A percentile compares a stretch with the other conserved stretches of the same genome.
phyloP scores from a whole-genome alignment of 257 asterid genomes.

The Solanum ossicruentum region DNA sequence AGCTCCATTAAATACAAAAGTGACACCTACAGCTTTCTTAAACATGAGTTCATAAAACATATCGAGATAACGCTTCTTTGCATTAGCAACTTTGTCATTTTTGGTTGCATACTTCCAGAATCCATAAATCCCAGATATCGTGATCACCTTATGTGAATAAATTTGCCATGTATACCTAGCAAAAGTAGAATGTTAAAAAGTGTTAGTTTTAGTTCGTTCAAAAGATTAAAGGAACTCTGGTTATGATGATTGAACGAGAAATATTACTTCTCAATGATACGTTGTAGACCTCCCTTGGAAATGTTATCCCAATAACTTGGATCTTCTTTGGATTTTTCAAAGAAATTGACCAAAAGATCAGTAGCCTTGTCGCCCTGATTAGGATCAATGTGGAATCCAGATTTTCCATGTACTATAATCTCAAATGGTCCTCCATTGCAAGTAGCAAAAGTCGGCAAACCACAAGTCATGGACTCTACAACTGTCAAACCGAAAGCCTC shows the following conservation, averaged over 20 bases:
- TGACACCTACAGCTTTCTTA: background rate
- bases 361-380: constrained; percentile 2
- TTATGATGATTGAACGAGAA: background rate
- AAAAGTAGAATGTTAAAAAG: background rate
- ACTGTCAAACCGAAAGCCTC: constrained; percentile 10
- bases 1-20: background rate
- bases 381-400: constrained; percentile 10
- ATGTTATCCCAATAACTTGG: constrained; percentile 8
- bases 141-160: constrained; percentile 5
- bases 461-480: constrained; percentile 8
- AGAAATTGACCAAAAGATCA: constrained; percentile 1
- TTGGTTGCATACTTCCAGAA: constrained; percentile 3
- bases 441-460: constrained; percentile 10
- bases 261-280: constrained; percentile 3
- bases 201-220: background rate
- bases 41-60: constrained; percentile 4
- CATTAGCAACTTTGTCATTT: background rate
- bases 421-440: constrained; percentile 10
- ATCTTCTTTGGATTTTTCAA: constrained; percentile 3
- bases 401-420: constrained; percentile 6
- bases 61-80: background rate
- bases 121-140: constrained; percentile 1
- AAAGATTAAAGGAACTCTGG: background rate
- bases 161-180: constrained; percentile 4
- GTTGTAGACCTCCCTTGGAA: constrained; percentile 3